Base-by-base conservation (phyloP, 305 asterid genomes). In the Solanum hybrid region DNA sequence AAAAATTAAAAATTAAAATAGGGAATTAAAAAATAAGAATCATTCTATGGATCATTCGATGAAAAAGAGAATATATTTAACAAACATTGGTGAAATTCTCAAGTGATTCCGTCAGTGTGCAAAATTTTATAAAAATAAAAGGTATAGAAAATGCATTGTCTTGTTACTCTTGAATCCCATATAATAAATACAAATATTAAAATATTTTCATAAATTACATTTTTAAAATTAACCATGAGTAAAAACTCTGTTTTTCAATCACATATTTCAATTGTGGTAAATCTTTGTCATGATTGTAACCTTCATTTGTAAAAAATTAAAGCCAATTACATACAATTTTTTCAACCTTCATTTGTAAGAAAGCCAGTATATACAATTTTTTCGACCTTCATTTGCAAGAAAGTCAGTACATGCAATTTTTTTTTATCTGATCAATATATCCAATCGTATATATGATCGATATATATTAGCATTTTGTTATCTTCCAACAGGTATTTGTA, bases 41-140 rank as follows among this genome's bases (percentile, higher is more conserved):
- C 87, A 81, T 81, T 42, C 38, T 16, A 9, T 26, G 38, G 71
- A 81, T 81, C 87, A 82, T 81, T 46, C 87, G 13, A 31, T 31
- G 27, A 27, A 81, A 81, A 82, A 42, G 72, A 20, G 35, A 38
- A 80, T 16, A 80, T 8, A 7, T 13, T 37, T 80, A 12, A 16
- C 32, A 42, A 81, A 26, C 24, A 26, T 42, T 81, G 1, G 87
- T 29, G 29, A 82, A 42, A 82, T 82, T 31, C 87, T 42, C 38
- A 82, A 42, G 10, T 27, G 86, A 80, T 38, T 80, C 86, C 3
- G 34, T 80, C 34, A 38, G 24, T 10, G 34, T 17, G 60, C 10
- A 35, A 20, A 20, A 7, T 64, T 64, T 64, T 64, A 64, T 64
- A 8, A 35, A 78, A 77, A 9, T 76, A 17, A 3, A 36, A 36